phyloP scores from a whole-genome alignment of 2,329 filamentous ascomycete genomes.

The Colletotrichum agaves region DNA sequence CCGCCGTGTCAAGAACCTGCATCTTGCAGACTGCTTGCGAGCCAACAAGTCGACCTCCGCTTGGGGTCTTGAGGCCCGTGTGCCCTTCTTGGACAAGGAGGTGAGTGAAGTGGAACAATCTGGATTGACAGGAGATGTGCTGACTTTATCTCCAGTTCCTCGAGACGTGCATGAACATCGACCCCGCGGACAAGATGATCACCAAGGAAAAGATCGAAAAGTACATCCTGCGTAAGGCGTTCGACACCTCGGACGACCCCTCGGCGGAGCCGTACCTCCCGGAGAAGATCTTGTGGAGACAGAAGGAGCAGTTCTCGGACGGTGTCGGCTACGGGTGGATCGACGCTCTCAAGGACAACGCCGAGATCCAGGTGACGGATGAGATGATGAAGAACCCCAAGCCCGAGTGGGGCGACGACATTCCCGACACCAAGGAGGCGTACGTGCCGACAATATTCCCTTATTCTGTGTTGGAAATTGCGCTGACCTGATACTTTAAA shows the following conservation, averaged over 20 bases:
- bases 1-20: constrained; percentile 93
- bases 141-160: constrained; percentile 72
- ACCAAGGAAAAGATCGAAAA: constrained; percentile 91
- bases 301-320: constrained; percentile 99
- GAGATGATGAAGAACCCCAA: constrained; percentile 99
- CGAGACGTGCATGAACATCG: constrained; percentile 91
- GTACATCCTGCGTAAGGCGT: constrained; percentile 97
- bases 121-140: neutral
- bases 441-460: constrained; percentile 52
- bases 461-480: neutral
- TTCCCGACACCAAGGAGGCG: constrained; percentile 97
- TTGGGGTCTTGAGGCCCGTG: constrained; percentile 97
- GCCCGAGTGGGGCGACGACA: constrained; percentile 91
- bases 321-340: constrained; percentile 99
- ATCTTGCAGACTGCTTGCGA: constrained; percentile 93
- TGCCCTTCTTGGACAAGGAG: constrained; percentile 97
- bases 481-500: constrained; percentile 42
- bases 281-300: constrained; percentile 94
- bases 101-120: constrained; percentile 50
- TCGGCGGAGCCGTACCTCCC: constrained; percentile 88
- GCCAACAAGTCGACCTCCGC: constrained; percentile 99
- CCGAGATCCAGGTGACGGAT: constrained; percentile 88
- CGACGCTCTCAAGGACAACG: constrained; percentile 94
- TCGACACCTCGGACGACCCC: constrained; percentile 91
- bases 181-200: constrained; percentile 96